Evolutionary conservation across 495 filamentous ascomycete species (phyloP).

Genomic region (Oidiodendron maius): DNA sequence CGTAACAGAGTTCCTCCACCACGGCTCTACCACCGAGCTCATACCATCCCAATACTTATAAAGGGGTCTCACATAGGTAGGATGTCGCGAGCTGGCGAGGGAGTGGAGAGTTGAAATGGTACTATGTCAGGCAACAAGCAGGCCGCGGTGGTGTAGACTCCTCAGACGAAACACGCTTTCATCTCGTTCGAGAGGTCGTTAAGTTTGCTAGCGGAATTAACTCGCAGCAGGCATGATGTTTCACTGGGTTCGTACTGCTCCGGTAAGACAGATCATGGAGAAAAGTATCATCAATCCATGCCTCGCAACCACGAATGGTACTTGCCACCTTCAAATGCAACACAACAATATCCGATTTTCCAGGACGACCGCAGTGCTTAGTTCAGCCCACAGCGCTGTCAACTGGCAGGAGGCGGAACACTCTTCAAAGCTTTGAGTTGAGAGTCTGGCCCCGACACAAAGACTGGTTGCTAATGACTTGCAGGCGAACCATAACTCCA

Average conservation of each 20-base stretch:
- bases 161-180: slow-evolving; percentile 10
- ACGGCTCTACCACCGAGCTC: too few relatives aligned
- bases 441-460: slow-evolving; percentile 17
- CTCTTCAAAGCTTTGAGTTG: slow-evolving; percentile 17
- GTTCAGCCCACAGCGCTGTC: background rate
- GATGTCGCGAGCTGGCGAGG: too few relatives aligned
- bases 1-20: too few relatives aligned
- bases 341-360: slow-evolving; percentile 1
- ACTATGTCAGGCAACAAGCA: slow-evolving; percentile 11
- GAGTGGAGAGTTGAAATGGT: slow-evolving; percentile 12
- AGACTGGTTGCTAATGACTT: too few relatives aligned
- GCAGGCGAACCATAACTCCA: too few relatives aligned
- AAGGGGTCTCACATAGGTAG: too few relatives aligned
- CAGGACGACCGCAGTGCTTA: slow-evolving; percentile 1
- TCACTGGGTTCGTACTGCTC: slow-evolving; percentile 2
- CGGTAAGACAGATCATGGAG: slow-evolving; percentile 3
- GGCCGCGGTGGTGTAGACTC: slow-evolving; percentile 12
- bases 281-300: too few relatives aligned
- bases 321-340: slow-evolving; percentile 2
- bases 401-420: background rate
- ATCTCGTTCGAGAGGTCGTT: slow-evolving; percentile 11
- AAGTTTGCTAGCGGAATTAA: slow-evolving; percentile 11
- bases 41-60: too few relatives aligned
- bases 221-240: slow-evolving; percentile 8
- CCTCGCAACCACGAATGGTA: slow-evolving; percentile 2